Evolutionary conservation across 139 green algal species (phyloP).

Genomic region (Zygnema circumcarinatum): DNA sequence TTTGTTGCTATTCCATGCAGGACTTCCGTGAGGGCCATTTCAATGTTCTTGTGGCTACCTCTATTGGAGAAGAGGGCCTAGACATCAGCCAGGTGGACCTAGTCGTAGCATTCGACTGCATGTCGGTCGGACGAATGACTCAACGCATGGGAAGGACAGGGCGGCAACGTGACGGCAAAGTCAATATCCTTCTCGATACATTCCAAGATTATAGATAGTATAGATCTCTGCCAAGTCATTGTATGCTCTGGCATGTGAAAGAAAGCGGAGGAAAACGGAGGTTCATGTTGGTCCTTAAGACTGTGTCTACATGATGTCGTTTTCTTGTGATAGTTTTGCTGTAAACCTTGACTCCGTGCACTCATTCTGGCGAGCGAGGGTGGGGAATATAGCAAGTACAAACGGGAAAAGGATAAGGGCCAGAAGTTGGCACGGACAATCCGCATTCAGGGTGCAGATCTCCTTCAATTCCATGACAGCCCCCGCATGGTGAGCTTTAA

Average conservation of each 20-base stretch:
- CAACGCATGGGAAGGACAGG: conserved; percentile 95
- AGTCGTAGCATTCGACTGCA: conserved; percentile 90
- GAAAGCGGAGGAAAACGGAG: not conserved
- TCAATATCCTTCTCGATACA: conserved; percentile 74
- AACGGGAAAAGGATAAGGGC: conserved; percentile 18
- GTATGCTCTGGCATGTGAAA: not conserved
- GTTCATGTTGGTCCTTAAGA: too few relatives aligned
- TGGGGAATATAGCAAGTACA: conserved; percentile 20
- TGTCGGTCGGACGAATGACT: conserved; percentile 78
- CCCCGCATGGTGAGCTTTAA: conserved; percentile 33
- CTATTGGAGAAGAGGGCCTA: conserved; percentile 95
- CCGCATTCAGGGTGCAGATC: not conserved
- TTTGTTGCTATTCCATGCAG: too few relatives aligned
- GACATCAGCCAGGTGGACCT: conserved; percentile 96
- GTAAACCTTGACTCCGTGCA: not conserved
- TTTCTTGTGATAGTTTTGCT: not conserved
- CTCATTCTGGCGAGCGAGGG: conserved; percentile 41
- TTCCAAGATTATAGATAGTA: not conserved
- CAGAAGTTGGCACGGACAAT: not conserved
- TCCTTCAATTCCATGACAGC: conserved; percentile 31
- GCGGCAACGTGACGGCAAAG: conserved; percentile 78
- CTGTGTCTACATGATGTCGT: too few relatives aligned
- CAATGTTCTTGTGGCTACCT: conserved; percentile 81
- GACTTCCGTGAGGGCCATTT: conserved; percentile 63
- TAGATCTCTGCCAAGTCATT: not conserved